Conservation (phyloP, 371 early-diverging fungal species). For the Mortierella sp. region DNA sequence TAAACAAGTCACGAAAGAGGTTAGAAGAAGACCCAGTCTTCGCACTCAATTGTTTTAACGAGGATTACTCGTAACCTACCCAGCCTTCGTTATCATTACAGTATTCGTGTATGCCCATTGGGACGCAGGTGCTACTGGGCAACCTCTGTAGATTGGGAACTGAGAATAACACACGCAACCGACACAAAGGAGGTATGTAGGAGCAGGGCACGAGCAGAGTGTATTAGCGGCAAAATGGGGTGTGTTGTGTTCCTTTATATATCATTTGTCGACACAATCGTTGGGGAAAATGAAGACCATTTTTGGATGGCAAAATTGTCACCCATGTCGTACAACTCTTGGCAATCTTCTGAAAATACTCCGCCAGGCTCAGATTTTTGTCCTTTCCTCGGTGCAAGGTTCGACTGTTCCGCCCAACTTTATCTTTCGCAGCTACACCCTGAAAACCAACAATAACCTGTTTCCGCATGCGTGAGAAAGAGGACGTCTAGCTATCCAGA, state of each 20-base stretch:
- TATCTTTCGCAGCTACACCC: too few species aligned
- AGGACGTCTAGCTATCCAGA: too few species aligned
- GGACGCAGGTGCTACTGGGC: not conserved
- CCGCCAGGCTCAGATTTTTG: not conserved
- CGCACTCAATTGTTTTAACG: not conserved
- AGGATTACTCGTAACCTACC: not conserved
- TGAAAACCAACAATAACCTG: too few species aligned
- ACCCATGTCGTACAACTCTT: not conserved
- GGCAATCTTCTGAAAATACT: not conserved
- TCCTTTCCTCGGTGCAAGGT: not conserved
- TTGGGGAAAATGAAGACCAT: constrained; percentile 1
- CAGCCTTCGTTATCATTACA: constrained; percentile 7
- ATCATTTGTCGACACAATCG: not conserved
- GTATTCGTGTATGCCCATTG: not conserved
- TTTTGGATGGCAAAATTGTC: constrained; percentile 2
- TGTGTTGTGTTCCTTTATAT: not conserved
- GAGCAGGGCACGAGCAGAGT: not conserved
- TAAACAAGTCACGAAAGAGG: not conserved
- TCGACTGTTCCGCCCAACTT: too few species aligned
- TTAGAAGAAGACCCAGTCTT: not conserved
- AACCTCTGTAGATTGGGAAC: not conserved
- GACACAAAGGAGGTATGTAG: not conserved
- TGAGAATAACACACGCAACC: not conserved
- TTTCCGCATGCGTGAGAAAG: too few species aligned
- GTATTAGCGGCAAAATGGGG: not conserved